Evolutionary conservation across 2,329 filamentous ascomycete species (phyloP).

Genomic region (Claviceps lovelessii): DNA sequence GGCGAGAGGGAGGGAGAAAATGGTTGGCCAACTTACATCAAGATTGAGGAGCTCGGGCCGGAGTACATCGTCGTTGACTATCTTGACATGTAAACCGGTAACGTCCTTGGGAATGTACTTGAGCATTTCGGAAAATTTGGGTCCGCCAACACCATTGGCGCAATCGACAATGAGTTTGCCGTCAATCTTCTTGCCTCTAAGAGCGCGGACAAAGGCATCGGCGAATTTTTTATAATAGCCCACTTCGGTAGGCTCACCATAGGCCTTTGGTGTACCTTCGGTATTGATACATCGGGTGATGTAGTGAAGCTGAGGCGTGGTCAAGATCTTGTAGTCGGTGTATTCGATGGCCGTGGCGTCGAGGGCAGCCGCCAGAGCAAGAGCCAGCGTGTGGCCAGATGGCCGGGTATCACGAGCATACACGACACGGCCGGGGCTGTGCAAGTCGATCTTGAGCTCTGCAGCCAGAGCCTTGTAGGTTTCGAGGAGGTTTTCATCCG

Average conservation of each 20-base stretch:
- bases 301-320: conserved; percentile 97
- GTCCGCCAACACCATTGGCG: conserved; percentile 90
- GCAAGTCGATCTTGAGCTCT: conserved; percentile 60
- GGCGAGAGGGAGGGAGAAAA: background rate
- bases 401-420: conserved; percentile 88
- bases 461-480: conserved; percentile 64
- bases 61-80: conserved; percentile 87
- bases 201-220: conserved; percentile 68
- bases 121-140: conserved; percentile 73
- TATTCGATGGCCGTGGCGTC: conserved; percentile 60
- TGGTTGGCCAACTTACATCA: conserved; percentile 43
- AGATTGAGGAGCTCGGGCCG: conserved; percentile 80
- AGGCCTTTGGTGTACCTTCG: conserved; percentile 69
- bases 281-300: conserved; percentile 91
- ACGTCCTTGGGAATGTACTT: conserved; percentile 63
- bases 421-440: conserved; percentile 61
- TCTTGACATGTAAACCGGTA: conserved; percentile 62
- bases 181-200: conserved; percentile 59
- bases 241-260: conserved; percentile 75
- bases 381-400: conserved; percentile 71
- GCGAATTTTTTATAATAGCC: conserved; percentile 93
- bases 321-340: conserved; percentile 79
- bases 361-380: conserved; percentile 65
- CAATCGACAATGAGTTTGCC: conserved; percentile 79
- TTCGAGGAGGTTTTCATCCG: conserved; percentile 59